Percentiles rank a stretch among this genome's conserved stretches.
These are phyloP conservation scores for Furcasterigmium furcatum DNA, from an alignment of 2,329 filamentous ascomycete genomes.

Conservation along the genomic window DNA sequence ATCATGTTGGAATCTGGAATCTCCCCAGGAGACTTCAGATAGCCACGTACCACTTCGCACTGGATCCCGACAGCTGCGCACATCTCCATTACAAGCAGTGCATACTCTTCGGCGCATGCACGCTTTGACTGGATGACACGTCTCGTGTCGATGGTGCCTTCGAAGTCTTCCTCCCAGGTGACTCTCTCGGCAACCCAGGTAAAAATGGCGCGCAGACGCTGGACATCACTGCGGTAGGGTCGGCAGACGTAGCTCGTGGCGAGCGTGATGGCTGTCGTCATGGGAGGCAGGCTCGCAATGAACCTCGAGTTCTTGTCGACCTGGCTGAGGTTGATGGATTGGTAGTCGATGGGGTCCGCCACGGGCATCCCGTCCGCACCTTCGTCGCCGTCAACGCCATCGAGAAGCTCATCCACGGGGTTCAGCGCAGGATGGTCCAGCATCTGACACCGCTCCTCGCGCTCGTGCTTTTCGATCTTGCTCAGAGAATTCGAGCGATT, in stretches of 20 bases:
- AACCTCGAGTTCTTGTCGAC: constrained; percentile 97
- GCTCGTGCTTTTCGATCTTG: constrained; percentile 79
- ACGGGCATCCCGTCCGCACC: constrained; percentile 81
- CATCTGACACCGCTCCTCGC: constrained; percentile 89
- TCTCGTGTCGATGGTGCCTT: constrained; percentile 78
- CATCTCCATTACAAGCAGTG: constrained; percentile 87
- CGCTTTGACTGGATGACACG: constrained; percentile 81
- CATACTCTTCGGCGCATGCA: constrained; percentile 86
- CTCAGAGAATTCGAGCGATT: constrained; percentile 94
- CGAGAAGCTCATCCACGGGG: constrained; percentile 84
- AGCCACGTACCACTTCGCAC: constrained; percentile 83
- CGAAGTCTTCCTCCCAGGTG: constrained; percentile 91
- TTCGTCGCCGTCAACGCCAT: constrained; percentile 85
- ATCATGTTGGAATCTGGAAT: constrained; percentile 74
- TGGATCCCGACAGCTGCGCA: constrained; percentile 84
- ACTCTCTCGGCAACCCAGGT: constrained; percentile 97
- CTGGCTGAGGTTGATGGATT: constrained; percentile 72
- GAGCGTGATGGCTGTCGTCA: constrained; percentile 76
- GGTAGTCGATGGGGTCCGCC: constrained; percentile 78
- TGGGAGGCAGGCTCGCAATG: constrained; percentile 76
- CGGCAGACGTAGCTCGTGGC: constrained; percentile 91
- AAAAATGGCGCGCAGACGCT: constrained; percentile 90
- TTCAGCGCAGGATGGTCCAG: constrained; percentile 86
- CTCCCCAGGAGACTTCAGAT: constrained; percentile 87
- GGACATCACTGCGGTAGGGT: constrained; percentile 90